Conservation (phyloP, 2,329 filamentous ascomycete species). For the Chrysosporium keratinophilum region DNA sequence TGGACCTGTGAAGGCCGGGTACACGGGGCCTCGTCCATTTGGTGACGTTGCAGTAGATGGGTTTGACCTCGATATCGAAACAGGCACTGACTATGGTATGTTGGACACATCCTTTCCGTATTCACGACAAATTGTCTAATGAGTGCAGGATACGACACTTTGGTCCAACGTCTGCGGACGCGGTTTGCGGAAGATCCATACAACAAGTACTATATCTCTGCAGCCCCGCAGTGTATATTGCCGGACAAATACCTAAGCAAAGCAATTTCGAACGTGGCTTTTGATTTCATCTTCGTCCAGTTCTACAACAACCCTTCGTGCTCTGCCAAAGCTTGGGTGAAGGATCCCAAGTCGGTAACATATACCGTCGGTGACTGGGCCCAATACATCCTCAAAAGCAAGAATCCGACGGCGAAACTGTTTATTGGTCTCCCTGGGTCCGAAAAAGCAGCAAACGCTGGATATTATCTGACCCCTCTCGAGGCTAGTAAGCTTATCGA, state of each 20-base stretch:
- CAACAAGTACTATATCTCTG: conserved; percentile 41
- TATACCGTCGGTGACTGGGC: conserved; percentile 43
- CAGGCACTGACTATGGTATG: conserved; percentile 26
- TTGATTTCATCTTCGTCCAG: conserved; percentile 47
- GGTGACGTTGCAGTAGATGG: conserved; percentile 40
- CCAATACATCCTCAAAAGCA: conserved; percentile 27
- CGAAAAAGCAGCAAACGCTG: conserved; percentile 22
- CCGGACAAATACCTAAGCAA: conserved; percentile 40
- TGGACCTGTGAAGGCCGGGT: conserved; percentile 31
- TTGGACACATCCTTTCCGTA: not conserved
- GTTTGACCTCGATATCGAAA: conserved; percentile 43
- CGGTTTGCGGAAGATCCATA: conserved; percentile 28
- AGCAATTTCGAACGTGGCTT: conserved; percentile 36
- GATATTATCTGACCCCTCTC: conserved; percentile 39
- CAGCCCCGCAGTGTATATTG: conserved; percentile 43
- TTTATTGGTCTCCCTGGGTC: conserved; percentile 44
- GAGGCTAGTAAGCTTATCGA: conserved; percentile 40
- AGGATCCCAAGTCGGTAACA: conserved; percentile 22
- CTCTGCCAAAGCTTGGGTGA: conserved; percentile 39
- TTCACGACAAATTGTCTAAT: not conserved
- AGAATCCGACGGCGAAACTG: conserved; percentile 40
- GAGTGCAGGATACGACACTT: conserved; percentile 35
- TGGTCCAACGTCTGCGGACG: conserved; percentile 40
- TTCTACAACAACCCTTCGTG: conserved; percentile 47
- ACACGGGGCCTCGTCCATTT: conserved; percentile 40